phyloP scores from a whole-genome alignment of 164 flowering plant genomes.

The Aristolochia californica region DNA sequence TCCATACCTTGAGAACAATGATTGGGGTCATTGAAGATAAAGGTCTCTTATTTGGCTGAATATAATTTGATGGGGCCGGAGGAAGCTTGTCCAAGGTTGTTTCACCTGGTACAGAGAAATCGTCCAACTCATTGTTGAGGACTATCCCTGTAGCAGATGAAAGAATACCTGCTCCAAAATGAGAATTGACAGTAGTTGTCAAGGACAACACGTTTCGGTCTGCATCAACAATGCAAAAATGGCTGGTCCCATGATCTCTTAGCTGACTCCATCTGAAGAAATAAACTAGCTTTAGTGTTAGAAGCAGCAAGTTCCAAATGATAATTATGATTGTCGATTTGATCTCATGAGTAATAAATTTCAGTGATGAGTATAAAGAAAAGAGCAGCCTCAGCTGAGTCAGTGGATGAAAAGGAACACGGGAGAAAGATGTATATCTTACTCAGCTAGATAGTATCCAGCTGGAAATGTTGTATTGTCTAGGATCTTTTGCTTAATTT shows the following conservation, averaged over 20 bases:
- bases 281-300: not conserved
- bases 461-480: slow-evolving; percentile 89
- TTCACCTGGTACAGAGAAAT: slow-evolving; percentile 76
- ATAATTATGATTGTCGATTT: too few relatives aligned
- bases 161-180: slow-evolving; percentile 62
- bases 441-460: slow-evolving; percentile 65
- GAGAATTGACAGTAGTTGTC: slow-evolving; percentile 74
- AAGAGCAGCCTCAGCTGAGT: not conserved
- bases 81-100: slow-evolving; percentile 48
- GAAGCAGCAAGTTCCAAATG: too few relatives aligned
- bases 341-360: too few relatives aligned
- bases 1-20: slow-evolving; percentile 71
- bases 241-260: slow-evolving; percentile 85
- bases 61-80: slow-evolving; percentile 81
- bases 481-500: slow-evolving; percentile 42
- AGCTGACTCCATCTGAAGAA: slow-evolving; percentile 74
- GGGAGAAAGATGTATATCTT: not conserved
- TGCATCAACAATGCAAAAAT: slow-evolving; percentile 78
- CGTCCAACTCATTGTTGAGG: slow-evolving; percentile 90
- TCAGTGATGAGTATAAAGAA: slow-evolving; percentile 9
- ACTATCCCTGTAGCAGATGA: slow-evolving; percentile 87
- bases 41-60: slow-evolving; percentile 75
- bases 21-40: slow-evolving; percentile 91
- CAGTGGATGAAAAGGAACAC: not conserved
- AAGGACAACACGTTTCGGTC: slow-evolving; percentile 85